A percentile compares a stretch with the other conserved stretches of the same genome.
phyloP scores from a whole-genome alignment of 177 flowering plant species.

The Vitis hybrid region DNA sequence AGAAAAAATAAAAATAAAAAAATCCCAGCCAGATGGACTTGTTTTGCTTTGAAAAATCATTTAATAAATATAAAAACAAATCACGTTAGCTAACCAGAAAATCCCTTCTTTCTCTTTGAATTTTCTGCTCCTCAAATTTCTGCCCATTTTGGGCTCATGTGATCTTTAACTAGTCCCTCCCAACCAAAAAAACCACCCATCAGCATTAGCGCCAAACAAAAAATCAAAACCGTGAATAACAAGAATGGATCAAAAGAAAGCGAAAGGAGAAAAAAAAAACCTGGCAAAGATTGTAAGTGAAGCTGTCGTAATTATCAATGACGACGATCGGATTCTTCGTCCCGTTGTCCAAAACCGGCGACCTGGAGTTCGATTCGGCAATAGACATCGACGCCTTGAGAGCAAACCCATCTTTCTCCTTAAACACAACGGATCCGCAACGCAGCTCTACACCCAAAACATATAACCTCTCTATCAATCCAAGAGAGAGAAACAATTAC shows the following conservation, averaged over 20 bases:
- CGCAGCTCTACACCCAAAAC: conserved; percentile 22
- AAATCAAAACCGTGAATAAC: too few relatives aligned
- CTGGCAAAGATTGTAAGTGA: conserved; percentile 98
- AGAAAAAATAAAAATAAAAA: too few relatives aligned
- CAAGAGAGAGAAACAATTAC: conserved; percentile 1
- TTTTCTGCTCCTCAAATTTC: too few relatives aligned
- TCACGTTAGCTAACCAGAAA: too few relatives aligned
- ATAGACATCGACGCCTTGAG: conserved; percentile 21
- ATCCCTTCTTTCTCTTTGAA: too few relatives aligned
- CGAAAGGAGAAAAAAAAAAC: conserved; percentile 20
- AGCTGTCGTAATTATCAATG: conserved; percentile 94
- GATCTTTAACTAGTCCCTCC: too few relatives aligned
- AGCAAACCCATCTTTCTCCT: conserved; percentile 6
- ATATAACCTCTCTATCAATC: neutral
- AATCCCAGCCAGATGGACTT: too few relatives aligned
- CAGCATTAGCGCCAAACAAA: too few relatives aligned
- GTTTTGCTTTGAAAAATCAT: too few relatives aligned
- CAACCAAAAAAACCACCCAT: too few relatives aligned
- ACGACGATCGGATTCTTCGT: conserved; percentile 60
- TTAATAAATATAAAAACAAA: too few relatives aligned
- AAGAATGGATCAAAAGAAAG: neutral
- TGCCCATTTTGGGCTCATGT: too few relatives aligned
- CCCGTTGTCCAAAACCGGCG: conserved; percentile 21
- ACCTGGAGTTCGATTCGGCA: conserved; percentile 18
- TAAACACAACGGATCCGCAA: conserved; percentile 1